Conservation (phyloP, 2,329 filamentous ascomycete species). For the Aspergillus intermedius region DNA sequence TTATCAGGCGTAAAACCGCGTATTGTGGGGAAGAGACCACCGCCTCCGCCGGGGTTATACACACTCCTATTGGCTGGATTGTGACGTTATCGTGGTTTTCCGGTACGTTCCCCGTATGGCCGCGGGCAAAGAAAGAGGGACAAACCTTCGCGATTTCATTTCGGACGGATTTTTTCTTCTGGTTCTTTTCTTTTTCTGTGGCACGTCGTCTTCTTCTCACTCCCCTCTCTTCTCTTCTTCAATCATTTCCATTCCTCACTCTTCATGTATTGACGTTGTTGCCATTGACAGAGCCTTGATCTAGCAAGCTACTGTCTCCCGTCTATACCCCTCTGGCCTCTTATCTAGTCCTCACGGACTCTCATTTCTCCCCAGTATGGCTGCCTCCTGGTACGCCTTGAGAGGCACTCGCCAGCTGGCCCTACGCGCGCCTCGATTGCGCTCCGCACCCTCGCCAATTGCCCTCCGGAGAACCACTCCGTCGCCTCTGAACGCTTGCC, state of each 20-base stretch:
- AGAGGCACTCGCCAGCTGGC: constrained; percentile 31
- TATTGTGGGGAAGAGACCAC: background rate
- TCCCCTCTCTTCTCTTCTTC: constrained; percentile 1
- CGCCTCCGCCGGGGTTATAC: background rate
- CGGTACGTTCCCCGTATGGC: background rate
- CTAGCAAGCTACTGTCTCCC: background rate
- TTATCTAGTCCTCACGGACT: background rate
- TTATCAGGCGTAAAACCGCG: background rate
- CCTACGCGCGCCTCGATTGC: constrained; percentile 24
- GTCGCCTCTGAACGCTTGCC: constrained; percentile 24
- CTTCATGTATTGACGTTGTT: background rate
- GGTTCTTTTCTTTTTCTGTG: constrained; percentile 1
- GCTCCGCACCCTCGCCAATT: constrained; percentile 16
- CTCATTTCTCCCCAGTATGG: constrained; percentile 15
- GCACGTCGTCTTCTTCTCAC: constrained; percentile 1
- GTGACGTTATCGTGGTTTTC: background rate
- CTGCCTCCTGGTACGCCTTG: constrained; percentile 30
- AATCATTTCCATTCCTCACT: background rate
- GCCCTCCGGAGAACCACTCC: constrained; percentile 17
- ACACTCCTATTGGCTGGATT: background rate
- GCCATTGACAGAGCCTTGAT: background rate
- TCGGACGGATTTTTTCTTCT: constrained; percentile 1
- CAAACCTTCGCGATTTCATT: background rate
- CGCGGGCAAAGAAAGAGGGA: background rate
- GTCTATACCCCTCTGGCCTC: background rate